These are phyloP conservation scores for Salvia splendens DNA, from an alignment of 257 asterid species.

Conservation along the genomic window DNA sequence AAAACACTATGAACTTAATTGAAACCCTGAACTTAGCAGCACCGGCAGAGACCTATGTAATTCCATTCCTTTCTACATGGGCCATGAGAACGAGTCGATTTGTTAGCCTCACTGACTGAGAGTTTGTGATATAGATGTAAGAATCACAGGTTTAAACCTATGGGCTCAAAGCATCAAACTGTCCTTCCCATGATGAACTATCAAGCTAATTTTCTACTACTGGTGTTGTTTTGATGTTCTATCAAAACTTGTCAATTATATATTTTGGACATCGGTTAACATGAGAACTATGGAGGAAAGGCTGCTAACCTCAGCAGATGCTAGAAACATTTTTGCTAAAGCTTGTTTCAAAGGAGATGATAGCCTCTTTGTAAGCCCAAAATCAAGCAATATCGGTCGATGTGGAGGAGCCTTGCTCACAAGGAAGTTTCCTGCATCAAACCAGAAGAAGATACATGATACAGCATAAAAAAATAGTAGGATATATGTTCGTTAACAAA, in stretches of 20 bases:
- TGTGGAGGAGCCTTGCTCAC: slow-evolving; percentile 95
- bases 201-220: not conserved
- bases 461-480: not conserved
- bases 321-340: slow-evolving; percentile 95
- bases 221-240: not conserved
- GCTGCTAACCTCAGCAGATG: slow-evolving; percentile 89
- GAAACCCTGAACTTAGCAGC: no score
- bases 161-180: slow-evolving; percentile 7
- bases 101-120: no score
- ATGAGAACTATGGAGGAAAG: not conserved
- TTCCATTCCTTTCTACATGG: no score
- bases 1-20: no score
- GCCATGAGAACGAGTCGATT: no score
- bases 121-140: not conserved
- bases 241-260: no score
- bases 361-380: slow-evolving; percentile 87
- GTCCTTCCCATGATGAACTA: slow-evolving; percentile 5
- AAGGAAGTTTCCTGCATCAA: slow-evolving; percentile 79
- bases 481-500: slow-evolving; percentile 12
- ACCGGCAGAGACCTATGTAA: no score
- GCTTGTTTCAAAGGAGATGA: slow-evolving; percentile 79
- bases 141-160: slow-evolving; percentile 13
- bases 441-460: slow-evolving; percentile 32
- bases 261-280: not conserved
- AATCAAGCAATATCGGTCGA: slow-evolving; percentile 89